Conservation (phyloP, 306 rosid genomes). For the Lupinus albus region DNA sequence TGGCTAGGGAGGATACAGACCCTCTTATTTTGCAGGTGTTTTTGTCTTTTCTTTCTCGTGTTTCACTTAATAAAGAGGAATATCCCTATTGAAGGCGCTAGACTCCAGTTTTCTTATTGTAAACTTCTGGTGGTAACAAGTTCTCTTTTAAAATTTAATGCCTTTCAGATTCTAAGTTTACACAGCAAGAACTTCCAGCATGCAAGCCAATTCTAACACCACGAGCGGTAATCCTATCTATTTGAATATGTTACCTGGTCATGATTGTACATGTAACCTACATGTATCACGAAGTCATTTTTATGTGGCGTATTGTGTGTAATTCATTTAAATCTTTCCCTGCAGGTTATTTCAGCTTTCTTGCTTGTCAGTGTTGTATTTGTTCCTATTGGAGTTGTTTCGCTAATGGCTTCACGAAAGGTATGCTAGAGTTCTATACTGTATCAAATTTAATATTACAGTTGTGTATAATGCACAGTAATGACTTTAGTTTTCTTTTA, state of each 20-base stretch:
- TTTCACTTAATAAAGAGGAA: no score
- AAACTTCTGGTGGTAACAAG: slow-evolving; percentile 19
- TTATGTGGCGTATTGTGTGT: background rate
- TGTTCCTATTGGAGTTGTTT: slow-evolving; percentile 81
- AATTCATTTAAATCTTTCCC: slow-evolving; percentile 17
- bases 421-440: slow-evolving; percentile 47
- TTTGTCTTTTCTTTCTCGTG: no score
- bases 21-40: no score
- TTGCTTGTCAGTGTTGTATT: slow-evolving; percentile 75
- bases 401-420: slow-evolving; percentile 78
- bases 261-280: background rate
- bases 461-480: slow-evolving; percentile 41
- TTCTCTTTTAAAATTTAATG: slow-evolving; percentile 21
- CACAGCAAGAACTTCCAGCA: slow-evolving; percentile 96
- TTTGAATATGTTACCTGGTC: slow-evolving; percentile 12
- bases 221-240: slow-evolving; percentile 61
- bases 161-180: slow-evolving; percentile 79
- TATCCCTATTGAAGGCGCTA: no score
- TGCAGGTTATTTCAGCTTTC: slow-evolving; percentile 89
- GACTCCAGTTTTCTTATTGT: no score
- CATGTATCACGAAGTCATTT: background rate
- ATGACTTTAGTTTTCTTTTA: slow-evolving; percentile 40
- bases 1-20: no score
- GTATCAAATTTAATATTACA: slow-evolving; percentile 19
- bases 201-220: slow-evolving; percentile 97